A percentile compares a stretch with the other conserved stretches of the same genome.
phyloP scores from a whole-genome alignment of 2,329 filamentous ascomycete genomes.

The Dothideomycetidae sp. region DNA sequence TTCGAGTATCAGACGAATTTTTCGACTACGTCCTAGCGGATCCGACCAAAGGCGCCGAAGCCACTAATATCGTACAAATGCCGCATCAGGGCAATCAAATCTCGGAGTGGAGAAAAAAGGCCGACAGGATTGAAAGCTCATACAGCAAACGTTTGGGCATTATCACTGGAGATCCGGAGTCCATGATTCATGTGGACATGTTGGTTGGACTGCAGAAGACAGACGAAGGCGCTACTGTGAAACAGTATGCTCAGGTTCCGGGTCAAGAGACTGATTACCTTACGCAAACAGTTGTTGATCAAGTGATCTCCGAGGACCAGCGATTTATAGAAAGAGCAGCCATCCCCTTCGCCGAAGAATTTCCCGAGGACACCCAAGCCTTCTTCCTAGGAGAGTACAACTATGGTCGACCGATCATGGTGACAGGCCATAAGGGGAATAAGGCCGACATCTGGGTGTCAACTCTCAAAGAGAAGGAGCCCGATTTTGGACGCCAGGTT shows the following conservation, averaged over 20 bases:
- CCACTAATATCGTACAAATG: constrained; percentile 44
- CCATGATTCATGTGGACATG: constrained; percentile 83
- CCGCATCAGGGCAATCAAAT: constrained; percentile 66
- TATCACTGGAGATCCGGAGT: constrained; percentile 73
- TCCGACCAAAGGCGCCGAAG: constrained; percentile 23
- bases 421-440: constrained; percentile 57
- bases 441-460: constrained; percentile 71
- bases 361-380: constrained; percentile 64
- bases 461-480: constrained; percentile 55
- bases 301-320: constrained; percentile 78
- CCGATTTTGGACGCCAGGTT: constrained; percentile 65
- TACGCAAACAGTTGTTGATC: constrained; percentile 78
- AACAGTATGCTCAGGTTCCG: constrained; percentile 77
- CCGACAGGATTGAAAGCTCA: constrained; percentile 65
- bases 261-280: constrained; percentile 83
- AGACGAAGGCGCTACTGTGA: constrained; percentile 77
- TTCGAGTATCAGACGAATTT: constrained; percentile 79
- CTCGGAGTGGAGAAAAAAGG: constrained; percentile 70
- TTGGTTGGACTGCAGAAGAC: constrained; percentile 82
- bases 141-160: constrained; percentile 89
- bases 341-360: constrained; percentile 82
- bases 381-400: constrained; percentile 93
- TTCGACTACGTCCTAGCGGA: constrained; percentile 70
- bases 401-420: constrained; percentile 79
- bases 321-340: constrained; percentile 84